Base-by-base conservation (phyloP, 768 basidiomycete species). In the Pleurotus platypus region DNA sequence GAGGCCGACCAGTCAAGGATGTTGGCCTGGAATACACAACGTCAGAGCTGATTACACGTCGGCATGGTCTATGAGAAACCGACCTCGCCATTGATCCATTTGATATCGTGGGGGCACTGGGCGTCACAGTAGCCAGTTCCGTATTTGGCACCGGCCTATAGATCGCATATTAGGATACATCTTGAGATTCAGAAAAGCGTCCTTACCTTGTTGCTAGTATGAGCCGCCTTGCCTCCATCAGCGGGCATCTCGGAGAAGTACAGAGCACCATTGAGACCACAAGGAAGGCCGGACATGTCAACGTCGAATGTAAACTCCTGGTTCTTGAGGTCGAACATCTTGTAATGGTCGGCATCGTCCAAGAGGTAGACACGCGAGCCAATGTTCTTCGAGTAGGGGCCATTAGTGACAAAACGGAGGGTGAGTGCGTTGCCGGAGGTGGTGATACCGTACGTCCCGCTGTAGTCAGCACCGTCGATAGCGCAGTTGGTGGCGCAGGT, bases 251-350 rank as follows among this genome's bases (percentile, higher is more conserved):
- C 39, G 20, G 53, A 18, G 7, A 55, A 55, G 53, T 55, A 55
- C 63, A 50, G 49, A 12, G 49, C 49, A 11, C 49, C 49, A 13
- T 50, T 50, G 13, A 50, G 15, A 35, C 49, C 53, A 22, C 53
- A 55, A 22, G 76, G 76, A 53, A 84, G 74, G 64, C 80, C 72
- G 59, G 81, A 80, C 60, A 84, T 73, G 66, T 84, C 81, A 64
- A 84, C 81, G 68, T 82, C 80, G 71, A 84, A 83, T 54, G 79
- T 75, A 71, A 84, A 82, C 69, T 84, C 83, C 65, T 80, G 73
- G 76, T 83, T 83, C 57, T 75, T 65, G 57, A 82, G 67, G 62
- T 72, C 69, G 71, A 75, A 74, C 64, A 70, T 64, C 61, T n/a
- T 12, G 49, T 50, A 50, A 13, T 50, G n/a, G 0, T 50, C 49